phyloP scores from a whole-genome alignment of 345 rosid species.

The Salix suchowensis region DNA sequence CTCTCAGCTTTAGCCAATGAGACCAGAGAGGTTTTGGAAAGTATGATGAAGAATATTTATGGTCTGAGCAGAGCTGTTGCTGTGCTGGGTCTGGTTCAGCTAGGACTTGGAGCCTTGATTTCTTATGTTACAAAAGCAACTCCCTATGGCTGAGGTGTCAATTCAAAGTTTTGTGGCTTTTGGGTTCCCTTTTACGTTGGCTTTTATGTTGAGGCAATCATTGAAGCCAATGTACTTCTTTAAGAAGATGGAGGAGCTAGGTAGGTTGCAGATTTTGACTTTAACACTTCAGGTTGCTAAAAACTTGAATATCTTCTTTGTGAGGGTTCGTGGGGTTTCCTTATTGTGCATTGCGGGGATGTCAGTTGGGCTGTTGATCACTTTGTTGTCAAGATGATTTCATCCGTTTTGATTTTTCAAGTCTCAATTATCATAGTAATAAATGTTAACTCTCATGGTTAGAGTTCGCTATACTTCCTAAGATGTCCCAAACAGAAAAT shows the following conservation, averaged over 20 bases:
- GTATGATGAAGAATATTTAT: slow-evolving; percentile 70
- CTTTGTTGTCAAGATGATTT: slow-evolving; percentile 36
- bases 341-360: slow-evolving; percentile 49
- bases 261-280: slow-evolving; percentile 84
- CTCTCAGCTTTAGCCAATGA: slow-evolving; percentile 68
- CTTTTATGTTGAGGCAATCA: slow-evolving; percentile 70
- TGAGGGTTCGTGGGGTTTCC: slow-evolving; percentile 52
- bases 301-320: slow-evolving; percentile 58
- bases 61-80: slow-evolving; percentile 62
- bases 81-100: slow-evolving; percentile 55
- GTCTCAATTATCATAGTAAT: background rate
- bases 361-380: slow-evolving; percentile 40
- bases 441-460: background rate
- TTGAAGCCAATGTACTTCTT: slow-evolving; percentile 82
- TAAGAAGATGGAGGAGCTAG: slow-evolving; percentile 83
- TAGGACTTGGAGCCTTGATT: slow-evolving; percentile 66
- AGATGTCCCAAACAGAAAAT: background rate
- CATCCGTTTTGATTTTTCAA: background rate
- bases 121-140: slow-evolving; percentile 41
- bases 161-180: slow-evolving; percentile 66
- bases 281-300: slow-evolving; percentile 70
- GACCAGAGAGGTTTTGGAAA: slow-evolving; percentile 64
- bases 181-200: slow-evolving; percentile 75
- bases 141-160: slow-evolving; percentile 49
- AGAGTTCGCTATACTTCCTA: background rate